Base-by-base conservation (phyloP, 345 rosid genomes). In the Lumnitzera littorea region DNA sequence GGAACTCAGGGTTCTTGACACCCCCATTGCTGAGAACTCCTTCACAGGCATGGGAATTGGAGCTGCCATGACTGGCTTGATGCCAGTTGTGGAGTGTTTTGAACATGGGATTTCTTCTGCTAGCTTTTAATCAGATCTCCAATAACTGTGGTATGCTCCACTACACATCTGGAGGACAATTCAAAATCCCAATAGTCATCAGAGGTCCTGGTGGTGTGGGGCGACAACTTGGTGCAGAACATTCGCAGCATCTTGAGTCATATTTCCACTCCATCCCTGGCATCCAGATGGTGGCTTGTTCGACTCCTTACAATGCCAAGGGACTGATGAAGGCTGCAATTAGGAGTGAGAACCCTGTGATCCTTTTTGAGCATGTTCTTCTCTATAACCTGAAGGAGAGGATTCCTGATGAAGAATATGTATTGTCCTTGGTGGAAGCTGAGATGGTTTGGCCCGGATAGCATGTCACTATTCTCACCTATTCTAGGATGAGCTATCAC, bases 201-300 rank as follows among this genome's bases (percentile, higher is more conserved):
- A 97, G 97, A 24, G 98, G 97, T 17, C 98, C 98, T 0, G 98
- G 97, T 59, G 98, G 98, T 61, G 98, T 92, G 15, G 98, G 98
- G 0, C 80, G 97, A 14, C 96, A 92, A 67, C 96, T 87, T 15
- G 98, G 98, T 0, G 97, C 98, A 16, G 98, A 92, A 79, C 98
- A 92, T 67, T 92, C 96, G 0, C 98, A 92, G 67, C 88, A 96
- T 15, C 86, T 92, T 9, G 98, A 92, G 65, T 92, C 98, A 27
- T 92, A 89, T 80, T 89, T 92, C 72, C 98, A 92, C 64, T 92
- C 98, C 59, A 92, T 92, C 67, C 97, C 98, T 1, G 98, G 98
- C 60, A 92, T 92, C 77, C 98, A 89, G 64, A 89, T 92, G 98
- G 98, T 92, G 25, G 98, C 98, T 3, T 92, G 98, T 83, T 92